Percentiles rank a stretch among this genome's conserved stretches.
Evolutionary conservation across 2,329 filamentous ascomycete genomes (phyloP).

Genomic region (Fusarium sp.): DNA sequence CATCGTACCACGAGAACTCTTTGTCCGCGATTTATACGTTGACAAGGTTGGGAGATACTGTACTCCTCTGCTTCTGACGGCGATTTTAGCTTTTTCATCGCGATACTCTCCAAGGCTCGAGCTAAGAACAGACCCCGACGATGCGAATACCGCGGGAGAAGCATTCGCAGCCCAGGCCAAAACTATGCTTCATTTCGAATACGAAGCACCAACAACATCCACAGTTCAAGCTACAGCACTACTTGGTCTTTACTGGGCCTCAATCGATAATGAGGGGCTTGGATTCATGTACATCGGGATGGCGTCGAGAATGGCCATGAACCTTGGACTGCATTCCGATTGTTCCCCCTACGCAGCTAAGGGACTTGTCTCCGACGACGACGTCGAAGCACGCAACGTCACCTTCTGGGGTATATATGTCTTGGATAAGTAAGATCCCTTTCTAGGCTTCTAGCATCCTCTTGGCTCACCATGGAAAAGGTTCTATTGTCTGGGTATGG

Average conservation of each 20-base stretch:
- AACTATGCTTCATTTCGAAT: constrained; percentile 14
- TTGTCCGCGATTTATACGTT: constrained; percentile 8
- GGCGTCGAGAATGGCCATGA: constrained; percentile 21
- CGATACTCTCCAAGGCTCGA: background rate
- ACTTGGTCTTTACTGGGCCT: background rate
- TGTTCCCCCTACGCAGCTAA: constrained; percentile 1
- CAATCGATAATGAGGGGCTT: constrained; percentile 8
- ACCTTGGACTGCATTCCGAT: constrained; percentile 12
- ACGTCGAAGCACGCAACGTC: constrained; percentile 11
- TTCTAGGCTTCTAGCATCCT: background rate
- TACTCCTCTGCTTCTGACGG: background rate
- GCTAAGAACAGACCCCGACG: constrained; percentile 5
- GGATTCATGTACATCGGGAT: constrained; percentile 21
- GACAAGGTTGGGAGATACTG: constrained; percentile 14
- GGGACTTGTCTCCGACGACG: background rate
- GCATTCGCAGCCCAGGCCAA: constrained; percentile 6
- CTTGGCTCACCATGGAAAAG: background rate
- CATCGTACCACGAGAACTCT: constrained; percentile 12
- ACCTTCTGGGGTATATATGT: constrained; percentile 23
- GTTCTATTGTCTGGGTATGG: constrained; percentile 13
- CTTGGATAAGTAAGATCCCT: background rate
- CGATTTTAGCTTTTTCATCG: background rate
- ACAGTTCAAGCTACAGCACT: constrained; percentile 13
- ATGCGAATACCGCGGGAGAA: constrained; percentile 16
- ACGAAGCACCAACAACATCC: background rate